These are phyloP conservation scores for Pichia sp. DNA, from an alignment of 1,139 yeast genomes.

Conservation along the genomic window DNA sequence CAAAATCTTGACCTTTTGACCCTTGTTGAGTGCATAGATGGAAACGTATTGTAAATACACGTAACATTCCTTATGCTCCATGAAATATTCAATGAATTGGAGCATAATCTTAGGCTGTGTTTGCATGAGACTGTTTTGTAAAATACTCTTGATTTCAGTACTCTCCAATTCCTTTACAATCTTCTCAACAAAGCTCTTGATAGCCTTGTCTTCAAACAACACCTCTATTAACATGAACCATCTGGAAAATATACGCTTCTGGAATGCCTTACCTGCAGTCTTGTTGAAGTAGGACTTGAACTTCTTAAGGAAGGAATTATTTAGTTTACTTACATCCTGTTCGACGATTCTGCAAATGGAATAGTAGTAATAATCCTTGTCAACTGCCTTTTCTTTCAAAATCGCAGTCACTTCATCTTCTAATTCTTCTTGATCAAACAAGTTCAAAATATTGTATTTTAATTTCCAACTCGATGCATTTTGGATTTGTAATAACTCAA, in stretches of 20 bases:
- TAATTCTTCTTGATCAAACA: conserved; percentile 43
- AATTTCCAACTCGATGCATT: conserved; percentile 40
- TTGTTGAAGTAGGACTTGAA: conserved; percentile 34
- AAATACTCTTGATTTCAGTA: conserved; percentile 17
- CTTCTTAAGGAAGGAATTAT: conserved; percentile 18
- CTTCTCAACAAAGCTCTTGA: conserved; percentile 19
- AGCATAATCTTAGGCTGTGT: conserved; percentile 43
- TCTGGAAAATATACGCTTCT: conserved; percentile 42
- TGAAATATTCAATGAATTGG: conserved; percentile 31
- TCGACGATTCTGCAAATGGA: conserved; percentile 51
- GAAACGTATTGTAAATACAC: conserved; percentile 39
- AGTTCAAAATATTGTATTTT: conserved; percentile 45
- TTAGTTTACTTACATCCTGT: conserved; percentile 30
- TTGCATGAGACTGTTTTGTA: conserved; percentile 35
- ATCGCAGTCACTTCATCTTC: conserved; percentile 18
- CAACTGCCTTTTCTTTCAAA: neutral
- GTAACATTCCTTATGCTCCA: conserved; percentile 4
- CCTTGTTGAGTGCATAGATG: conserved; percentile 47
- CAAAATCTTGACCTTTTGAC: conserved; percentile 39
- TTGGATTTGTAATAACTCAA: conserved; percentile 22
- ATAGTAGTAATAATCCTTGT: conserved; percentile 36
- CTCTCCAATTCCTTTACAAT: conserved; percentile 19
- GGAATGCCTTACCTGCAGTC: conserved; percentile 18
- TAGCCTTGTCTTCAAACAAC: conserved; percentile 32
- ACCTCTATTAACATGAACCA: conserved; percentile 54